Evolutionary conservation across 2,329 filamentous ascomycete species (phyloP), one percentile per base, ranked within the genome.

Genomic region (Microdochium trichocladiopsis): DNA sequence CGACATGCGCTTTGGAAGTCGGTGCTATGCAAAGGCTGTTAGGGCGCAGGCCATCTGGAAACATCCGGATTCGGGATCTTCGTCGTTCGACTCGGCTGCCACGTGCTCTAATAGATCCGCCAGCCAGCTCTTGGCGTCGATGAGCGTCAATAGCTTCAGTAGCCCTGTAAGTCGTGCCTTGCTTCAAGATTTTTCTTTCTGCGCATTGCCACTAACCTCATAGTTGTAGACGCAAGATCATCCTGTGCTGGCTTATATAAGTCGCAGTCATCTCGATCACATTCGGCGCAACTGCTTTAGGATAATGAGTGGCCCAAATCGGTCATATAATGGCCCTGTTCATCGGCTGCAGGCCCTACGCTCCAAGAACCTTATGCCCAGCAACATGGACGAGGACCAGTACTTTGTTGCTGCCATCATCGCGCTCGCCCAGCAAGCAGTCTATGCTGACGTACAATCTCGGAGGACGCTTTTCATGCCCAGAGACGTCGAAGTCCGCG

Each of bases 391-490:
- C 49, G 73, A 78, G 48, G 80, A 84, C 58, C 68, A 75, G 1
- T 75, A 79, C 52, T 68, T 82, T 33, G 67, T 79, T 4, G 78
- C 72, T 21, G 70, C 75, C 45, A 75, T 83, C 52, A 58, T 84
- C 12, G 75, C 76, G 48, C 78, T 83, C 75, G 80, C 80, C 8
- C 80, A 84, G 58, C 69, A 72, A 9, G 71, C 77, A 48, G 79
- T 78, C 52, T 82, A 83, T 59, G 56, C 49, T 22, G 60, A 64
- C 18, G 50, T 53, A 23, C 49, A 48, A n/a, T 4, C 10, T 51
- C 55, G 31, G 16, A 55, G 52, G 4, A 47, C 57, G 5, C 60
- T 25, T 5, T 61, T 56, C 50, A 47, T 47, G 62, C 71, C 8
- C 56, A 67, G 11, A 49, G 73, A 82, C 51, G 60, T 82, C 50